A percentile compares a stretch with the other conserved stretches of the same genome.
Conservation (phyloP, 352 stramenopile genomes). For the Globisporangium lucens region DNA sequence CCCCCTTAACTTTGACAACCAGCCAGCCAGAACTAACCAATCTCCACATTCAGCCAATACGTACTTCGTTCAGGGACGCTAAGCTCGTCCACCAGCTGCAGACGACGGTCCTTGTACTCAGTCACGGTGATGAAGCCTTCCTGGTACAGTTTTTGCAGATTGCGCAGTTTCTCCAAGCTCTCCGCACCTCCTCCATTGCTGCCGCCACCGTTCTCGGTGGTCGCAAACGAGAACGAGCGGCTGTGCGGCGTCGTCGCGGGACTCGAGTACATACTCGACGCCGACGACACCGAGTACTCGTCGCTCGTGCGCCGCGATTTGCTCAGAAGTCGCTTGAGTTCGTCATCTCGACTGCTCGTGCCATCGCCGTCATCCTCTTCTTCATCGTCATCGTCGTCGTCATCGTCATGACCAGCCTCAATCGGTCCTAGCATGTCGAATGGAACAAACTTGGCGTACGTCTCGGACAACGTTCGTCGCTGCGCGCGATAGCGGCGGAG, state of each 20-base stretch:
- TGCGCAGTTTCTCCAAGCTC: conserved; percentile 60
- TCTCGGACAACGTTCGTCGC: conserved; percentile 15
- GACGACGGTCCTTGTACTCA: conserved; percentile 66
- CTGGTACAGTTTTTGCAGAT: conserved; percentile 70
- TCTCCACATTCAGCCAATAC: conserved; percentile 6
- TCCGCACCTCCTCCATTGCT: conserved; percentile 5
- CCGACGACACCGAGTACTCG: conserved; percentile 22
- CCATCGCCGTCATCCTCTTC: conserved; percentile 20
- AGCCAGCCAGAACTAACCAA: background rate
- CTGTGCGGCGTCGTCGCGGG: conserved; percentile 18
- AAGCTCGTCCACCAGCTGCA: conserved; percentile 65
- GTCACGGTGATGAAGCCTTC: conserved; percentile 83
- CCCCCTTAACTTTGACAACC: background rate
- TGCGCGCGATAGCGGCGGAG: conserved; percentile 9
- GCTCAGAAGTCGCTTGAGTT: conserved; percentile 5
- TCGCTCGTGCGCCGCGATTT: conserved; percentile 9
- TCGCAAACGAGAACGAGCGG: conserved; percentile 15
- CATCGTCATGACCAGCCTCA: conserved; percentile 1
- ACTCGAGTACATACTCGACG: conserved; percentile 19
- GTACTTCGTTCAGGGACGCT: conserved; percentile 55
- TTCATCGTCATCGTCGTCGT: conserved; percentile 11
- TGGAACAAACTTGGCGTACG: conserved; percentile 7
- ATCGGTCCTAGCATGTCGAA: conserved; percentile 7
- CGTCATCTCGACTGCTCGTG: conserved; percentile 13
- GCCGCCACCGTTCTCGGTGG: conserved; percentile 22